Evolutionary conservation across 2,329 filamentous ascomycete species (phyloP).

Genomic region (Juglanconis sp.): DNA sequence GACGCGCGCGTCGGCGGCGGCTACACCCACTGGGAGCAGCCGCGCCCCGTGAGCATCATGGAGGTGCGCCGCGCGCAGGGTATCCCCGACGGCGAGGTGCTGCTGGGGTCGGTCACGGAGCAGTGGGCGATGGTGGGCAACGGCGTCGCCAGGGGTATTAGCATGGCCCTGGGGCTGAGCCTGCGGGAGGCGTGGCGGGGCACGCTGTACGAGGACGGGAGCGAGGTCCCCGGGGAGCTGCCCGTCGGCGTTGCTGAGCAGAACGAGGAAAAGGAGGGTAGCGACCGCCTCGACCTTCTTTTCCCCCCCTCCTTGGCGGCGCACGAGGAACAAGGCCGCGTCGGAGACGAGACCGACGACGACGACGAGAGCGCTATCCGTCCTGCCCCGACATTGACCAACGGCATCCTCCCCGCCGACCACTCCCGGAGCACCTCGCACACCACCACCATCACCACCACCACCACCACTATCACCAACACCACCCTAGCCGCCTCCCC

Average conservation of each 20-base stretch:
- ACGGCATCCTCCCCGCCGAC: too few relatives aligned
- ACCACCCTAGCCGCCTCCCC: too few relatives aligned
- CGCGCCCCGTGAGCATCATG: constrained; percentile 59
- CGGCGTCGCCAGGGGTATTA: constrained; percentile 67
- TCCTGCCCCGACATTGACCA: too few relatives aligned
- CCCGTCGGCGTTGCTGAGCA: background rate
- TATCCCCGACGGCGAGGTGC: constrained; percentile 65
- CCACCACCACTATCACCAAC: too few relatives aligned
- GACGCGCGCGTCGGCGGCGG: constrained; percentile 53
- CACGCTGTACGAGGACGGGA: constrained; percentile 30
- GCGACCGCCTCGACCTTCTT: background rate
- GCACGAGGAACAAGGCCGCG: background rate
- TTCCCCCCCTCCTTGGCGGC: background rate
- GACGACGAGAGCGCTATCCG: too few relatives aligned
- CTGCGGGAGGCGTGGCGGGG: constrained; percentile 57
- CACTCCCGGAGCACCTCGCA: too few relatives aligned
- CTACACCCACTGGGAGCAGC: constrained; percentile 63
- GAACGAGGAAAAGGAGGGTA: constrained; percentile 12
- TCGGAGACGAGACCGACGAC: too few relatives aligned
- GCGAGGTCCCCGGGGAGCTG: background rate
- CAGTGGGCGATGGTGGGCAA: constrained; percentile 73
- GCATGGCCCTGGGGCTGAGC: constrained; percentile 62
- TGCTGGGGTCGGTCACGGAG: constrained; percentile 54
- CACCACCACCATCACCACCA: too few relatives aligned
- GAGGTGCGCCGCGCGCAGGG: constrained; percentile 70